A percentile compares a stretch with the other conserved stretches of the same genome.
Evolutionary conservation across 2,329 filamentous ascomycete genomes (phyloP).

Genomic region (Dothiorella sarmentorum): DNA sequence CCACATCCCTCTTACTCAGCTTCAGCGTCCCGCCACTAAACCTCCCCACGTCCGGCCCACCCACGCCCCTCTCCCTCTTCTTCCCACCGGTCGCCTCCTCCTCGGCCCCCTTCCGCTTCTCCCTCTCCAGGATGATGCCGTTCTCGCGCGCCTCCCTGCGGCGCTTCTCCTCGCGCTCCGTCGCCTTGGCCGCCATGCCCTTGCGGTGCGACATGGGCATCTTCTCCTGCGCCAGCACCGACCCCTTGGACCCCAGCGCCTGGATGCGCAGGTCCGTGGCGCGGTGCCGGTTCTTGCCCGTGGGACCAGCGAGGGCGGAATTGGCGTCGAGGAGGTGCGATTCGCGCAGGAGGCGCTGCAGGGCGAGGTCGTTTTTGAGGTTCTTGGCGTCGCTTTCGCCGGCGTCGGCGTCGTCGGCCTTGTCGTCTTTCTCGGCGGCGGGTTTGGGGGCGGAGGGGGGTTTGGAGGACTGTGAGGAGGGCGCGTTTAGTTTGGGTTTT

Average conservation of each 20-base stretch:
- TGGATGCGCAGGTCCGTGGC: constrained; percentile 81
- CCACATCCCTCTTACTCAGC: constrained; percentile 74
- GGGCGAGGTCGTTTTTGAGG: constrained; percentile 85
- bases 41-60: constrained; percentile 74
- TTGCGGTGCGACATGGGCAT: constrained; percentile 87
- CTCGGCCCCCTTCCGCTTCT: constrained; percentile 42
- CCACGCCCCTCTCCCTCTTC: constrained; percentile 60
- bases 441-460: constrained; percentile 40
- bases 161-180: constrained; percentile 64
- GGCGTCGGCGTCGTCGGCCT: constrained; percentile 47
- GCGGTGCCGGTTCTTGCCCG: constrained; percentile 72
- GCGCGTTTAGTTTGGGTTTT: neutral
- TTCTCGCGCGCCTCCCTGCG: constrained; percentile 82
- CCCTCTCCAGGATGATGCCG: constrained; percentile 77
- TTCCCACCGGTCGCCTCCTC: constrained; percentile 38
- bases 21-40: constrained; percentile 76
- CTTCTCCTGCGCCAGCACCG: constrained; percentile 71
- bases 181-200: constrained; percentile 72
- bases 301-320: constrained; percentile 40
- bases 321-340: constrained; percentile 75
- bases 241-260: constrained; percentile 72
- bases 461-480: constrained; percentile 46
- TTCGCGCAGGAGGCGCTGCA: constrained; percentile 86
- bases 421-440: constrained; percentile 21
- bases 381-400: constrained; percentile 59